Base-by-base conservation (phyloP, 2,329 filamentous ascomycete genomes). In the Microdochium nivale region DNA sequence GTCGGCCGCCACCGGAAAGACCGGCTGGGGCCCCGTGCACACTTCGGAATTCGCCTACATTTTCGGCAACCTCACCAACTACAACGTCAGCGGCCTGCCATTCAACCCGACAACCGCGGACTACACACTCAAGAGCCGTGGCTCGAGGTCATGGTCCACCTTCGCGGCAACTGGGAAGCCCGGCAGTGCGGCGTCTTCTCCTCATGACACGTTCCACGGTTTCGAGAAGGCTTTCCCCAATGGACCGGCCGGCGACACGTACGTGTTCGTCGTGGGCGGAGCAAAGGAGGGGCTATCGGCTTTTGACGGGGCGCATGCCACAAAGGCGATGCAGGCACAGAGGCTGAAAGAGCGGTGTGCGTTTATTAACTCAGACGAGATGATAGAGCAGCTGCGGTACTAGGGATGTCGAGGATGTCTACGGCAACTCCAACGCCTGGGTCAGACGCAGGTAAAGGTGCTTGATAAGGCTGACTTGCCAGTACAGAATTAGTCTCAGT, bases 11-110 rank as follows among this genome's bases (percentile, higher is more conserved):
- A 57, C 56, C 25, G 65, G 67, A 10, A 55, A 63, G 2, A 62
- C 67, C 1, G 72, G 72, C 1, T 58, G 74, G 4, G 77, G 77
- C 30, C 64, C 72, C 0, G 66, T 77, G 4, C 78, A 81, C 59
- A 77, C 74, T 0, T 74, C 75, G 0, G 78, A 80, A 49, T 73
- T 80, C 25, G 71, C 74, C 4, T 81, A 79, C 60, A 63, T 78
- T 3, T 80, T 75, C 53, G 76, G 67, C 11, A 73, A 73, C 52
- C 55, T 74, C 19, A 67, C 70, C 2, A 63, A 70, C 49, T 80
- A 74, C 60, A 66, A 77, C 49, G 58, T 60, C 3, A 58, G 57
- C 10, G 63, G 58, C 1, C 64, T 61, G 60, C 62, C 59, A 48
- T 71, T 69, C 60, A 58, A 67, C 14, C 67, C 72, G 0, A 66